phyloP scores from a whole-genome alignment of 2,329 filamentous ascomycete species.

The Pseudogymnoascus sp. region DNA sequence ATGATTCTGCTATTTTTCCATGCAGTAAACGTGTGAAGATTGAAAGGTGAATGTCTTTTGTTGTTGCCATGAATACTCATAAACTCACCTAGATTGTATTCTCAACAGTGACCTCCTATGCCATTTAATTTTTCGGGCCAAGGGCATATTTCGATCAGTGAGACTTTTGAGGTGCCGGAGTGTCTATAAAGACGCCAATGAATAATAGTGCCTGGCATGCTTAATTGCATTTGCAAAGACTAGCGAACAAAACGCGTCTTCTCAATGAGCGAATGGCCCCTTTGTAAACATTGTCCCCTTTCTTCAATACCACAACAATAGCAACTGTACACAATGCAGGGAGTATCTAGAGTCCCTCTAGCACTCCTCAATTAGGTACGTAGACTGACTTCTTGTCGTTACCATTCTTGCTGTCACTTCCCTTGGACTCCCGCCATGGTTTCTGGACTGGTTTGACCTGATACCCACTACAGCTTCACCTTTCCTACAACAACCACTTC shows the following conservation, averaged over 20 bases:
- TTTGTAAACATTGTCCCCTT: neutral
- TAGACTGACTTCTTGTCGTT: neutral
- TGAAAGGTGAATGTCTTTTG: neutral
- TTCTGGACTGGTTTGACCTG: neutral
- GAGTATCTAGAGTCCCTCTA: constrained; percentile 14
- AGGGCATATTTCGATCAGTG: neutral
- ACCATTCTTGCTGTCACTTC: neutral
- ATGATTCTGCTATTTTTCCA: neutral
- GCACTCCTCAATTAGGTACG: constrained; percentile 12
- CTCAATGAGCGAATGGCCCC: neutral
- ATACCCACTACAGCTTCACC: neutral
- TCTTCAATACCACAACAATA: neutral
- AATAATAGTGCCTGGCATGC: neutral
- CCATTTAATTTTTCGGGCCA: neutral
- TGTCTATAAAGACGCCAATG: neutral
- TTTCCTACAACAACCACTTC: neutral
- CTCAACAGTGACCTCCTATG: neutral
- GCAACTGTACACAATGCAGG: neutral
- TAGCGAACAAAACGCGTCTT: neutral
- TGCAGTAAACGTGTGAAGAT: neutral
- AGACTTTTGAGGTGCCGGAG: neutral
- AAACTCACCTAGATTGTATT: neutral
- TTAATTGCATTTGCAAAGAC: neutral
- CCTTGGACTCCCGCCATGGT: neutral
- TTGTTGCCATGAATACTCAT: neutral